A percentile compares a stretch with the other conserved stretches of the same genome.
These are phyloP conservation scores for Plasmodium inui DNA, from an alignment of 169 alveolate species.

Conservation along the genomic window DNA sequence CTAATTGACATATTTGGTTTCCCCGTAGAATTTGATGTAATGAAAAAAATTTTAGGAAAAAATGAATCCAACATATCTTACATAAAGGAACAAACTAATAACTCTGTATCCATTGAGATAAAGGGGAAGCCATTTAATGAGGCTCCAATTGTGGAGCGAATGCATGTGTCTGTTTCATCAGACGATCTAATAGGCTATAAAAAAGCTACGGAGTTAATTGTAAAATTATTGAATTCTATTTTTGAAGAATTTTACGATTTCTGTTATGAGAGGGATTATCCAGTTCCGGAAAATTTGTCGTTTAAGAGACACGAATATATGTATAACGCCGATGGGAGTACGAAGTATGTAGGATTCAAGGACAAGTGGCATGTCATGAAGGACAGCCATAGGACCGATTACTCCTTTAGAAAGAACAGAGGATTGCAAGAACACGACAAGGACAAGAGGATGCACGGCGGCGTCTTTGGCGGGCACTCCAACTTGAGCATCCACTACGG, in stretches of 20 bases:
- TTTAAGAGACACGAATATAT: conserved; percentile 86
- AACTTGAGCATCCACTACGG: background rate
- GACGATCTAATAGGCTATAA: conserved; percentile 78
- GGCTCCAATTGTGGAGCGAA: conserved; percentile 87
- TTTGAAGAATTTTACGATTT: conserved; percentile 83
- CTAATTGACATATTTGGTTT: conserved; percentile 86
- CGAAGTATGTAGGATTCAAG: conserved; percentile 80
- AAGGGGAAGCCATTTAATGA: conserved; percentile 87
- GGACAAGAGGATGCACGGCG: conserved; percentile 31
- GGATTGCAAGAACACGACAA: conserved; percentile 15
- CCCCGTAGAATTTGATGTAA: conserved; percentile 88
- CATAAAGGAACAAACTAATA: conserved; percentile 83
- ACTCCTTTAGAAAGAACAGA: conserved; percentile 47
- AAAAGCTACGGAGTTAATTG: conserved; percentile 82
- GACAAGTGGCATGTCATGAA: conserved; percentile 58
- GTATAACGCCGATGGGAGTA: conserved; percentile 77
- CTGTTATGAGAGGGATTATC: conserved; percentile 74
- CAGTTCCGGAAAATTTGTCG: conserved; percentile 78
- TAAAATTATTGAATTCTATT: conserved; percentile 83
- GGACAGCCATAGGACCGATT: conserved; percentile 37
- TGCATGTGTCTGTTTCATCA: conserved; percentile 83
- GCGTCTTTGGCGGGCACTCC: conserved; percentile 2
- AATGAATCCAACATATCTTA: conserved; percentile 85
- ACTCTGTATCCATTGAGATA: conserved; percentile 82
- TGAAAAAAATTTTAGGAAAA: conserved; percentile 82